phyloP scores from a whole-genome alignment of 2,329 filamentous ascomycete species.

The Shiraia bambusicola region DNA sequence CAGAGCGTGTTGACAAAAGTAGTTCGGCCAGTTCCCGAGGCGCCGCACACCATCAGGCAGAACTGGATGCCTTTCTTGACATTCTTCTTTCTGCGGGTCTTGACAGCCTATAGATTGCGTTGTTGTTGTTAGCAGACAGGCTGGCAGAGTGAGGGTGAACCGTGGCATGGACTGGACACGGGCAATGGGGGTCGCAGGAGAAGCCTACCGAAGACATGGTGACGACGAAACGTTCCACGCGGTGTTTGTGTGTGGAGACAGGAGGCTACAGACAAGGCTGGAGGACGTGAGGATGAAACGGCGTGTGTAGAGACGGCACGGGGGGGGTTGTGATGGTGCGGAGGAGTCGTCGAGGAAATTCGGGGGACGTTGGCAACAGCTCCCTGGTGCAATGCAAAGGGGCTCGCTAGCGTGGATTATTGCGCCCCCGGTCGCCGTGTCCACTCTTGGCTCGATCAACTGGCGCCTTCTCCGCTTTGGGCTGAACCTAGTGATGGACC shows the following conservation, averaged over 20 bases:
- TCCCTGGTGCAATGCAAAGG: slow-evolving; percentile 45
- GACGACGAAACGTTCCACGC: slow-evolving; percentile 22
- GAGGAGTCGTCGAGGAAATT: slow-evolving; percentile 43
- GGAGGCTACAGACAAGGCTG: slow-evolving; percentile 23
- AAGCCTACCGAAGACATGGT: slow-evolving; percentile 44
- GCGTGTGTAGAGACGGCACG: slow-evolving; percentile 11
- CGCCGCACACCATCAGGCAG: slow-evolving; percentile 99
- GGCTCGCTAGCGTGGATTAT: slow-evolving; percentile 40
- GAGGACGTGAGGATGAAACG: slow-evolving; percentile 23
- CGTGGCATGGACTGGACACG: slow-evolving; percentile 25
- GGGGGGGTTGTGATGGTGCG: slow-evolving; percentile 30
- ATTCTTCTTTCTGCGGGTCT: slow-evolving; percentile 99
- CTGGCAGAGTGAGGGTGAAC: slow-evolving; percentile 13
- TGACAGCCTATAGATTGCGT: slow-evolving; percentile 54
- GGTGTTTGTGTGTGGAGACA: slow-evolving; percentile 20
- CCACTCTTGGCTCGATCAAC: slow-evolving; percentile 33
- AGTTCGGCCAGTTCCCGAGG: slow-evolving; percentile 95
- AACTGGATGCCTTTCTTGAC: slow-evolving; percentile 99
- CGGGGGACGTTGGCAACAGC: slow-evolving; percentile 42
- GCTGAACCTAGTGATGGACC: background rate
- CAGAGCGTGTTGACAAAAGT: slow-evolving; percentile 99
- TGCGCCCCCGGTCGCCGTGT: slow-evolving; percentile 34
- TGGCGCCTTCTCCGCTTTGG: slow-evolving; percentile 23
- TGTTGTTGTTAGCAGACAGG: slow-evolving; percentile 30
- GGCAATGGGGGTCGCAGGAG: slow-evolving; percentile 25